phyloP scores from a whole-genome alignment of 2,329 filamentous ascomycete genomes.

The Claviceps capensis region DNA sequence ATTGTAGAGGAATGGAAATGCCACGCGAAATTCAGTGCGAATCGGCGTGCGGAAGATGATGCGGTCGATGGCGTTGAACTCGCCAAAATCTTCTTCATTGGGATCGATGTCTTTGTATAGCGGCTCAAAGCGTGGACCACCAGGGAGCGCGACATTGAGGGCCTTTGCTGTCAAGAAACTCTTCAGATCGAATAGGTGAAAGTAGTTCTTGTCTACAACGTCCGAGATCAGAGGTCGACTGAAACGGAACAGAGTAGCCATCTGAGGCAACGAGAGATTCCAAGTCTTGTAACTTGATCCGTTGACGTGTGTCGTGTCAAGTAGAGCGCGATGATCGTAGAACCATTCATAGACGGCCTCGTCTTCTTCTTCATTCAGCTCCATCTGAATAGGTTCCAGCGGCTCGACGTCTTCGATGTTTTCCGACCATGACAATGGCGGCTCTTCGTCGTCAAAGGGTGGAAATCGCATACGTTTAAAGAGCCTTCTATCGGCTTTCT shows the following conservation, averaged over 20 bases:
- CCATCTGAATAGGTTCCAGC: conserved; percentile 95
- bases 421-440: conserved; percentile 92
- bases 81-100: conserved; percentile 97
- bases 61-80: conserved; percentile 98
- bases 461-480: conserved; percentile 99
- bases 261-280: conserved; percentile 87
- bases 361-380: conserved; percentile 89
- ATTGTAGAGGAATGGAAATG: conserved; percentile 92
- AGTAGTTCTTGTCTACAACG: conserved; percentile 91
- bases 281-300: conserved; percentile 93
- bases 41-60: conserved; percentile 97
- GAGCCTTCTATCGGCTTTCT: conserved; percentile 88
- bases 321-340: conserved; percentile 82
- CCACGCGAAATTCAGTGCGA: conserved; percentile 88
- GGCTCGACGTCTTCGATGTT: conserved; percentile 98
- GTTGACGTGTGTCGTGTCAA: conserved; percentile 88
- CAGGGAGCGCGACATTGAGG: conserved; percentile 92
- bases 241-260: conserved; percentile 87
- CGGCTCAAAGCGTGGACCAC: conserved; percentile 90
- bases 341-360: conserved; percentile 90
- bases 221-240: conserved; percentile 86
- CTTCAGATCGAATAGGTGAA: conserved; percentile 90
- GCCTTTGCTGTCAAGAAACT: conserved; percentile 95
- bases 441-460: conserved; percentile 96
- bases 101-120: conserved; percentile 98